phyloP scores from a whole-genome alignment of 2,329 filamentous ascomycete species.

The Xylaria sp. region DNA sequence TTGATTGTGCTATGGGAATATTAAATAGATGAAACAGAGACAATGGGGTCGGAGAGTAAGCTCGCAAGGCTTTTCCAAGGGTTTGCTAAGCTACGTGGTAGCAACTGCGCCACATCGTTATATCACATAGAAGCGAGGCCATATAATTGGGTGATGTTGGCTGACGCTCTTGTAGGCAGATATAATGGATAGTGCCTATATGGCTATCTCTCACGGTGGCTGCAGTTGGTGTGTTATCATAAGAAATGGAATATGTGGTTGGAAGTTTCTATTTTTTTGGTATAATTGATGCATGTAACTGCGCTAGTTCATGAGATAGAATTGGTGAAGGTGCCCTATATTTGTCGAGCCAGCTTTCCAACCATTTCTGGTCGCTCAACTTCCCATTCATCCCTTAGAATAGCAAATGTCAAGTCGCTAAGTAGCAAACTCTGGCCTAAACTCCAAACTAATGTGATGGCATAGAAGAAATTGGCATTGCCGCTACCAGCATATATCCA shows the following conservation, averaged over 20 bases:
- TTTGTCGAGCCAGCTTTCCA: conserved; percentile 87
- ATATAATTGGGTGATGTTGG: too few species aligned
- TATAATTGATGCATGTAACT: background rate
- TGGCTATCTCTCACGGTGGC: too few species aligned
- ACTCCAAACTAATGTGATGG: conserved; percentile 98
- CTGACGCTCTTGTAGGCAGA: too few species aligned
- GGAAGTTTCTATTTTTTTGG: conserved; percentile 1
- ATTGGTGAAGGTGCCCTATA: conserved; percentile 60
- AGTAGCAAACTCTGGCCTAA: conserved; percentile 87
- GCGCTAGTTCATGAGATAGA: background rate
- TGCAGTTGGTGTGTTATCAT: background rate
- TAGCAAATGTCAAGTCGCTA: conserved; percentile 87
- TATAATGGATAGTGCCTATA: too few species aligned
- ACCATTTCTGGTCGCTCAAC: conserved; percentile 88
- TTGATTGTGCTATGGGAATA: too few species aligned
- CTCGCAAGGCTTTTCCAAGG: too few species aligned
- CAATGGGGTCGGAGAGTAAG: too few species aligned
- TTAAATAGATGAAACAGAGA: too few species aligned
- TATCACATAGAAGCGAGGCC: too few species aligned
- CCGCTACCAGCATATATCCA: conserved; percentile 99
- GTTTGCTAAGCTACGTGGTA: too few species aligned
- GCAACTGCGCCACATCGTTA: too few species aligned
- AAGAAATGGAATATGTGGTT: background rate
- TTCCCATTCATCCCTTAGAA: conserved; percentile 93
- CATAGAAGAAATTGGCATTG: conserved; percentile 99